Base-by-base conservation (phyloP, 495 filamentous ascomycete species). In the Penicillium antarcticum region DNA sequence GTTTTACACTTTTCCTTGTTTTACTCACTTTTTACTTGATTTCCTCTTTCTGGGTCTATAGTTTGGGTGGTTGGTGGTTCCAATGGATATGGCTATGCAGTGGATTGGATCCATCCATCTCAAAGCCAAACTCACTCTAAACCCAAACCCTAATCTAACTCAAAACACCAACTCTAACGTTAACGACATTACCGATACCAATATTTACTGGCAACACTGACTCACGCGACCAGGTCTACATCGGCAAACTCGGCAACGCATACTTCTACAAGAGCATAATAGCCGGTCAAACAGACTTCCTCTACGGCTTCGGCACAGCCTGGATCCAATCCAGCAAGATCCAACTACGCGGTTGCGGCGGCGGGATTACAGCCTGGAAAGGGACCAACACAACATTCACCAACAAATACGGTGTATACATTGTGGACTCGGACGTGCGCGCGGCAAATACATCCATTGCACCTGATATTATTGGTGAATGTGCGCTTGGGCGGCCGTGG, bases 351-450 rank as follows among this genome's bases (percentile, higher is more conserved):
- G 61, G 62, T 44, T 84, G 81, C 58, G 82, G 81, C 21, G 81
- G 82, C 50, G 81, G 82, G 40, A 76, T 85, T 41, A 83, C 80
- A n/a, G 81, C 81, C 6, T 85, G 81, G 82, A 86, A 86, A 47
- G 82, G 81, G 12, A 81, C 76, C 1, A 86, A 86, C 62, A 84
- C 80, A 0, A 84, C 80, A 18, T 82, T 79, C 50, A 55, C 56
- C 5, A 86, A 86, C 63, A 83, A 81, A 48, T 86, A 82, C 65
- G 82, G 82, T 23, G 71, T 82, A 14, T 86, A 85, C 63, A 77
- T 86, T 51, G 65, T 73, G 34, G 70, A 77, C 47, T 79, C 74
- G 18, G 65, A 56, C 29, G 64, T 82, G 21, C 56, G 61, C 3
- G 76, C 77, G 0, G 78, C 75, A 43, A 84, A 86, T 56, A 45